Base-by-base conservation (phyloP, 306 rosid genomes). In the Sechiopsis laciniata region DNA sequence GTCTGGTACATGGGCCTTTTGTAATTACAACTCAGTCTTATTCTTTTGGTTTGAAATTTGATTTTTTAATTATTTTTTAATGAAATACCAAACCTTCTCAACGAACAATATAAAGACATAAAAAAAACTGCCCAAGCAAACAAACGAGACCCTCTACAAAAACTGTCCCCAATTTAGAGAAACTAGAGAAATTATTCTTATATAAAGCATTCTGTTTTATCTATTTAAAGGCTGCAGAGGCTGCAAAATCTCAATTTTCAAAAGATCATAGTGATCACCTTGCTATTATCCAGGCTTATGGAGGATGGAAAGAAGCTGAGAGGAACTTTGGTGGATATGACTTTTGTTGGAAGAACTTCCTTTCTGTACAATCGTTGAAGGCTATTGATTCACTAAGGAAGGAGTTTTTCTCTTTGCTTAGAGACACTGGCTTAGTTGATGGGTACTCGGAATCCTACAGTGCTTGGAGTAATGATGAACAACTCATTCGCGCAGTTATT, bases 271-370 rank as follows among this genome's bases (percentile, higher is more conserved):
- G 97, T 75, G 99, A 95, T 75, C 99, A 95, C 84, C 88, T 95
- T 79, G 95, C 99, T 3, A 90, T 95, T 80, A 84, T 89, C 72
- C 82, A 85, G 71, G 99, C 99, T 58, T 89, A 85, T 66, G 92
- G 85, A 84, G 95, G 89, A 64, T 95, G 97, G 97, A 89, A 78
- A 81, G 85, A 80, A 74, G 99, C 97, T 75, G 99, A 91, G 82
- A 77, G 82, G 74, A 85, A 85, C 82, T 82, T 58, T 71, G 87
- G 83, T 78, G 97, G 92, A 74, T 81, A 85, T 78, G 99, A 94
- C 65, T 94, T 89, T 80, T 94, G 97, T 83, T 91, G 99, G 99
- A 95, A 85, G 77, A 89, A 91, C 55, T 91, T 95, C 77, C 90
- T 89, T 71, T 95, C 97, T 60, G 82, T 64, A 4, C 97, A 89